Base-by-base conservation (phyloP, 1,284 basidiomycete species). In the Cystobasidium slooffiae region DNA sequence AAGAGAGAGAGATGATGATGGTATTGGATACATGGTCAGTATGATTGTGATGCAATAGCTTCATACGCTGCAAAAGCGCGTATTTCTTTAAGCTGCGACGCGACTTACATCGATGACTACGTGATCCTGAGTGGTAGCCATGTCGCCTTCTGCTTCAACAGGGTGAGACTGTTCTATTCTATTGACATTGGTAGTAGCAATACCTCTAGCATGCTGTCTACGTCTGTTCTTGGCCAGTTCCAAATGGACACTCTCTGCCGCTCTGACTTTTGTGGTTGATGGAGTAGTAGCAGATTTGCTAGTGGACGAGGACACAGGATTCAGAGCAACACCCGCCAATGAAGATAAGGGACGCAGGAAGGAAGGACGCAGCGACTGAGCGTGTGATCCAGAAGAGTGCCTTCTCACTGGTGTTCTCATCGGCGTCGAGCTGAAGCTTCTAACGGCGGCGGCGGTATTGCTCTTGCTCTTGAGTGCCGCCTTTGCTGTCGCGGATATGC, bases 41-140 rank as follows among this genome's bases (percentile, higher is more conserved):
- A 58, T 53, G 12, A 16, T 1, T 16, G 18, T 24, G 39, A 24
- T 44, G 18, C 39, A 1, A 8, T 24, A 12, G 14, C 31, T 39
- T 59, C 22, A 39, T 39, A 8, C 10, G 10, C 31, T 31, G 2
- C 31, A 31, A 31, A 31, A 31, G 31, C 31, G 31, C 31, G 31
- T 31, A 31, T 31, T 6, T 6, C 41, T n/a, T 52, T 6, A 20
- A 53, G 53, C 10, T 10, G 24, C 22, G 8, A 53, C 44, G 62
- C 31, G 31, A 65, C 31, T 55, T 49, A 66, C 64, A 66, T 66
- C 64, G 53, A 66, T 66, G 44, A 66, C 64, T 7, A 66, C 64
- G 37, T 66, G 64, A 47, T 66, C 64, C 51, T 66, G 64, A 10
- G 64, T 66, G 37, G 64, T 66, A 8, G 64, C 64, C 64, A 66